phyloP scores from a whole-genome alignment of 2,329 filamentous ascomycete genomes.

The Penicillium sp. region DNA sequence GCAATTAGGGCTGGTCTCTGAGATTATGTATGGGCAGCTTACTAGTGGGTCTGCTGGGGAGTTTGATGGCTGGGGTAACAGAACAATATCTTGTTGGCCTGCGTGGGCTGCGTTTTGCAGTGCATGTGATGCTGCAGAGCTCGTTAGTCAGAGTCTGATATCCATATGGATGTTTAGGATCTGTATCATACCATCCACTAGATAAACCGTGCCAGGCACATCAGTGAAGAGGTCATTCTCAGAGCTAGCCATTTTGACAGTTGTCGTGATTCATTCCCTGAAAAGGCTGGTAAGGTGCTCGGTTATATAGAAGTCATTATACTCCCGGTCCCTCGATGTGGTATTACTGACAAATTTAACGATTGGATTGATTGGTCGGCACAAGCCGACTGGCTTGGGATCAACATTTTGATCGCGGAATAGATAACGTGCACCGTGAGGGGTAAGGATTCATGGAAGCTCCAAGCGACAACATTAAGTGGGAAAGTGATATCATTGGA shows the following conservation, averaged over 20 bases:
- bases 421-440: conserved; percentile 7
- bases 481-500: background rate
- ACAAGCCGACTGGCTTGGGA: conserved; percentile 4
- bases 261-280: background rate
- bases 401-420: background rate
- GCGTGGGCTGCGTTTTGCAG: conserved; percentile 25
- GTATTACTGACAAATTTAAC: background rate
- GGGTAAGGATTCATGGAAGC: conserved; percentile 13
- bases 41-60: conserved; percentile 34
- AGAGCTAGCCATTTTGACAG: conserved; percentile 12
- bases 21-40: background rate
- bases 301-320: background rate
- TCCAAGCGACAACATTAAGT: conserved; percentile 16
- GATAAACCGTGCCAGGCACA: conserved; percentile 36
- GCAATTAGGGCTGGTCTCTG: background rate
- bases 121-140: conserved; percentile 11
- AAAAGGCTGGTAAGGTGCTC: background rate
- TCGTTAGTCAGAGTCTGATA: background rate
- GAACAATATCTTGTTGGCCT: conserved; percentile 30
- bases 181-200: conserved; percentile 30
- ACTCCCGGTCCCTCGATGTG: background rate
- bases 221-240: conserved; percentile 24
- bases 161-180: background rate
- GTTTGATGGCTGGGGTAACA: conserved; percentile 34
- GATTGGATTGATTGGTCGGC: conserved; percentile 4